phyloP scores from a whole-genome alignment of 257 asterid genomes.

The Nicotiana obtusifolia region DNA sequence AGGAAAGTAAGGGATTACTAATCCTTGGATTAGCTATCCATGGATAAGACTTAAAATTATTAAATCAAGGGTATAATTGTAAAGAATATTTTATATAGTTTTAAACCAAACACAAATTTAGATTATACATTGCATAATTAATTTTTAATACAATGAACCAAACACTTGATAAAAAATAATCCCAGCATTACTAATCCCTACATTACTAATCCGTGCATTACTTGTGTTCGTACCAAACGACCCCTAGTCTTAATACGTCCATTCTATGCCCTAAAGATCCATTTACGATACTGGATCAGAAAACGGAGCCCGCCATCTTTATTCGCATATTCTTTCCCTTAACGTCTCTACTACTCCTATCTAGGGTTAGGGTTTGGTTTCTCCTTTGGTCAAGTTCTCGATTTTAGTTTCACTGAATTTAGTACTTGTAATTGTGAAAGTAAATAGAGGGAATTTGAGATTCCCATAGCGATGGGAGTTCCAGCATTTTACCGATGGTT shows the following conservation, averaged over 20 bases:
- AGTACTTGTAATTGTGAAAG: neutral
- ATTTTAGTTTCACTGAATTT: neutral
- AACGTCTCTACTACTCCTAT: neutral
- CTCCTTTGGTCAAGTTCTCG: neutral
- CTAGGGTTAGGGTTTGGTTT: neutral
- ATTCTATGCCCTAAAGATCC: neutral
- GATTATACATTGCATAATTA: no score
- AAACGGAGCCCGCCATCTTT: slow-evolving; percentile 7
- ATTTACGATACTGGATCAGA: neutral
- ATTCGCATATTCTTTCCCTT: slow-evolving; percentile 9
- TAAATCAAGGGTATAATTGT: no score
- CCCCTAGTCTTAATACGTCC: neutral
- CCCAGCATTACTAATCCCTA: no score
- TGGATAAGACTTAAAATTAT: no score
- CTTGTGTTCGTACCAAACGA: neutral
- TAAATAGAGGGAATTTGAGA: neutral
- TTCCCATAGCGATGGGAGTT: slow-evolving; percentile 59
- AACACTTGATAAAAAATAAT: no score
- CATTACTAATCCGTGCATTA: no score
- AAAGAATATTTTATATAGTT: no score
- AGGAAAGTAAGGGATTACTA: no score
- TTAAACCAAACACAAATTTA: no score
- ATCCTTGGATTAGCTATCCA: no score
- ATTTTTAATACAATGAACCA: no score
- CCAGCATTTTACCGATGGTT: slow-evolving; percentile 98